phyloP scores from a whole-genome alignment of 495 filamentous ascomycete genomes.

The Penicillium goetzii region DNA sequence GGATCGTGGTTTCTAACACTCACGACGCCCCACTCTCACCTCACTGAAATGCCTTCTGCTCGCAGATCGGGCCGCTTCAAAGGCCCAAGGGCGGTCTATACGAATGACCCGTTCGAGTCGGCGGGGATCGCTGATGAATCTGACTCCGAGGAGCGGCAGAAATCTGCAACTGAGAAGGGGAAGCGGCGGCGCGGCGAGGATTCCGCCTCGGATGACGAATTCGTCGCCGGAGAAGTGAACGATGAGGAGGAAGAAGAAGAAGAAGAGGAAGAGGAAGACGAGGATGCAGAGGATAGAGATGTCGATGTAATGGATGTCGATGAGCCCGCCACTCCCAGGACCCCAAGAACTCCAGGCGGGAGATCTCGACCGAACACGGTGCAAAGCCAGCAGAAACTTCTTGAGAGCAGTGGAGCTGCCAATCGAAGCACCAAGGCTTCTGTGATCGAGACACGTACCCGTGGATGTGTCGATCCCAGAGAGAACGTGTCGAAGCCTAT shows the following conservation, averaged over 20 bases:
- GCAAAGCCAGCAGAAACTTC: slow-evolving; percentile 7
- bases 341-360: background rate
- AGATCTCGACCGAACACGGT: background rate
- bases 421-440: slow-evolving; percentile 7
- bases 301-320: slow-evolving; percentile 24
- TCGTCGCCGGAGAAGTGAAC: slow-evolving; percentile 28
- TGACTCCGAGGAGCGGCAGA: slow-evolving; percentile 19
- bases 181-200: slow-evolving; percentile 26
- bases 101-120: slow-evolving; percentile 39
- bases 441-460: slow-evolving; percentile 36
- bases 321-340: background rate
- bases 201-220: slow-evolving; percentile 39
- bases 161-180: slow-evolving; percentile 20
- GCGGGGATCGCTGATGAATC: slow-evolving; percentile 41
- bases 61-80: slow-evolving; percentile 47
- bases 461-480: slow-evolving; percentile 42
- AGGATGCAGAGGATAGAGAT: slow-evolving; percentile 13
- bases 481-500: slow-evolving; percentile 47
- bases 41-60: slow-evolving; percentile 31
- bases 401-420: background rate
- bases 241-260: slow-evolving; percentile 25
- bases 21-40: background rate
- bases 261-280: slow-evolving; percentile 22
- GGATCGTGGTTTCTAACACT: background rate
- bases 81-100: slow-evolving; percentile 39